These are phyloP conservation scores for Penicillium flavigenum DNA, from an alignment of 495 filamentous ascomycete genomes.

Conservation along the genomic window DNA sequence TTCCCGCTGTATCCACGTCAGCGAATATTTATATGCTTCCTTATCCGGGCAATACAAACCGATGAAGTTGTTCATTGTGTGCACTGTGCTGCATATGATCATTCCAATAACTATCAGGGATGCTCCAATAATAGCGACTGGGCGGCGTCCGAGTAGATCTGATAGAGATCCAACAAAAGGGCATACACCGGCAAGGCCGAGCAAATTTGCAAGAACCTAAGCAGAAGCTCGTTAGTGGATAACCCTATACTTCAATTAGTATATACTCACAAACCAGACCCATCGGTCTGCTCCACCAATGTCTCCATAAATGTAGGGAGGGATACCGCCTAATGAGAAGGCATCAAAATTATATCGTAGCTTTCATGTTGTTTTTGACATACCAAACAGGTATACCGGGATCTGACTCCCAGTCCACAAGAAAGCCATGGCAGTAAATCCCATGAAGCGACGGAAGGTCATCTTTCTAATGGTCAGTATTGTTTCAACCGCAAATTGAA, in stretches of 20 bases:
- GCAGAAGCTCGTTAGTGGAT: background rate
- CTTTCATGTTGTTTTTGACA: background rate
- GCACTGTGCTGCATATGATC: constrained; percentile 61
- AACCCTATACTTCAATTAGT: too few species aligned
- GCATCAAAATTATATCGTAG: background rate
- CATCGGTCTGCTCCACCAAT: constrained; percentile 66
- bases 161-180: constrained; percentile 72
- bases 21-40: background rate
- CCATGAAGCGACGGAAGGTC: constrained; percentile 57
- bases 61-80: constrained; percentile 68
- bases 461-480: constrained; percentile 41
- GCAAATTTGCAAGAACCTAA: constrained; percentile 61
- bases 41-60: constrained; percentile 40
- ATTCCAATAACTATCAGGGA: constrained; percentile 62
- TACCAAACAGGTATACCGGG: constrained; percentile 61
- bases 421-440: constrained; percentile 63
- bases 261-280: constrained; percentile 62
- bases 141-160: constrained; percentile 66
- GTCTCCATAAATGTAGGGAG: constrained; percentile 62
- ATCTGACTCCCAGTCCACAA: constrained; percentile 67
- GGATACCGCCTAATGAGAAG: constrained; percentile 49
- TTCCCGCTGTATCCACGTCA: constrained; percentile 47
- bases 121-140: constrained; percentile 62
- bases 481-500: background rate
- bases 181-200: constrained; percentile 65